Conservation (phyloP, 1,284 basidiomycete genomes). For the Grifola frondosa region DNA sequence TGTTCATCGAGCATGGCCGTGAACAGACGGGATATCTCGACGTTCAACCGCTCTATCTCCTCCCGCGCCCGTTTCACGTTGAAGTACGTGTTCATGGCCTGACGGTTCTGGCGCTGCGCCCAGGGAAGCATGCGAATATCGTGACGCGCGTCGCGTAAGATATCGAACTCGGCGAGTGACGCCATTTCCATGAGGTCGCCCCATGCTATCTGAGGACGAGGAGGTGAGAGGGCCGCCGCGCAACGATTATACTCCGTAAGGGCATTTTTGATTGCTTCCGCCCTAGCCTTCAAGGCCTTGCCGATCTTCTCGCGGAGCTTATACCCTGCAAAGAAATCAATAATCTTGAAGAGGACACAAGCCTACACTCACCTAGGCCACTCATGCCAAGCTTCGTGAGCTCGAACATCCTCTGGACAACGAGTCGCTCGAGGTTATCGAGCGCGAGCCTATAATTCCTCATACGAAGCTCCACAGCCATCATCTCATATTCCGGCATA, state of each 20-base stretch:
- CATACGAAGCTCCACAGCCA: neutral
- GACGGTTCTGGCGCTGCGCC: constrained; percentile 24
- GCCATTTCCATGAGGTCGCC: constrained; percentile 29
- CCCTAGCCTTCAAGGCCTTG: constrained; percentile 22
- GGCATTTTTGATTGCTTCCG: constrained; percentile 19
- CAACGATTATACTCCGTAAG: constrained; percentile 22
- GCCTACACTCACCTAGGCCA: constrained; percentile 22
- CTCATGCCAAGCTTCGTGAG: constrained; percentile 22
- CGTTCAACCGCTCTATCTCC: constrained; percentile 32
- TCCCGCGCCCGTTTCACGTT: constrained; percentile 32
- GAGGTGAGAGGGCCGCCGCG: constrained; percentile 12
- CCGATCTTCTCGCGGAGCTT: constrained; percentile 27
- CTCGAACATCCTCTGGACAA: constrained; percentile 26
- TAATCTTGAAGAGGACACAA: no score
- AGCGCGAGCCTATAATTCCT: constrained; percentile 19
- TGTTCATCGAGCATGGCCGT: constrained; percentile 33
- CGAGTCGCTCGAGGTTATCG: constrained; percentile 23
- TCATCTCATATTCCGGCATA: constrained; percentile 7
- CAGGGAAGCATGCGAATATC: constrained; percentile 28
- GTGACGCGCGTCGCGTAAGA: constrained; percentile 28
- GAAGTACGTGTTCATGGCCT: constrained; percentile 28
- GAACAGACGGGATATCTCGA: constrained; percentile 31
- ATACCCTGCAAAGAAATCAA: constrained; percentile 25
- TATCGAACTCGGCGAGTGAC: constrained; percentile 36
- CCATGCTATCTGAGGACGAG: constrained; percentile 28